Evolutionary conservation across 2,329 filamentous ascomycete genomes (phyloP).

Genomic region (Colletotrichum spaethianum): DNA sequence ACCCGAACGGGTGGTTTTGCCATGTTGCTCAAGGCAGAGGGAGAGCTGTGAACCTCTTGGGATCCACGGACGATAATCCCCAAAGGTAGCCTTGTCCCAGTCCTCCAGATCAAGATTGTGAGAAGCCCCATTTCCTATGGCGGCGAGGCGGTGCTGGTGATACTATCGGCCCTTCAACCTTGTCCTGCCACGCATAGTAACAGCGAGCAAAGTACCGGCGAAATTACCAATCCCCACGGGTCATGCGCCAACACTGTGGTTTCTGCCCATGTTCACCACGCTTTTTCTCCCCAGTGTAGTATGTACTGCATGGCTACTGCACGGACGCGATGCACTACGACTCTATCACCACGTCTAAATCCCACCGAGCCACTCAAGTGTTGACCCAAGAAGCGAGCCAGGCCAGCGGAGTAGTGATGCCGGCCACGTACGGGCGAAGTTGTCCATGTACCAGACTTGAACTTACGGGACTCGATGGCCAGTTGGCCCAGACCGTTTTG

Average conservation of each 20-base stretch:
- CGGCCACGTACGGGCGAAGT: neutral
- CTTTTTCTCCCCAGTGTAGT: neutral
- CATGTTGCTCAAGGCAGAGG: neutral
- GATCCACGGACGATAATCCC: neutral
- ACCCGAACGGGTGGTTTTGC: neutral
- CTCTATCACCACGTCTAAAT: neutral
- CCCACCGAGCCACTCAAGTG: neutral
- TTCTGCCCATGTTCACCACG: slow-evolving; percentile 1
- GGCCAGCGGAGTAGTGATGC: neutral
- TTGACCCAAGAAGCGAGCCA: neutral
- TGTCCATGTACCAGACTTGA: neutral
- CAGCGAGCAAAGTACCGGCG: slow-evolving; percentile 38
- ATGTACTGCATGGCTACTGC: neutral
- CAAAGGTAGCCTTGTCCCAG: neutral
- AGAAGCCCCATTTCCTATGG: neutral
- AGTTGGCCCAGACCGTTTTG: neutral
- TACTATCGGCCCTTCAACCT: slow-evolving; percentile 35
- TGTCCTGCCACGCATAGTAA: slow-evolving; percentile 29
- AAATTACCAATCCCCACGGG: slow-evolving; percentile 35
- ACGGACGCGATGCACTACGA: neutral
- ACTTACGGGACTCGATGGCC: neutral
- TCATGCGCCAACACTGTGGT: slow-evolving; percentile 23
- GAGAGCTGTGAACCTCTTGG: neutral
- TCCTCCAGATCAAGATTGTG: slow-evolving; percentile 10
- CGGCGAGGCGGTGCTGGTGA: slow-evolving; percentile 27